Evolutionary conservation across 768 basidiomycete genomes (phyloP).

Genomic region (Lactarius hengduanensis): DNA sequence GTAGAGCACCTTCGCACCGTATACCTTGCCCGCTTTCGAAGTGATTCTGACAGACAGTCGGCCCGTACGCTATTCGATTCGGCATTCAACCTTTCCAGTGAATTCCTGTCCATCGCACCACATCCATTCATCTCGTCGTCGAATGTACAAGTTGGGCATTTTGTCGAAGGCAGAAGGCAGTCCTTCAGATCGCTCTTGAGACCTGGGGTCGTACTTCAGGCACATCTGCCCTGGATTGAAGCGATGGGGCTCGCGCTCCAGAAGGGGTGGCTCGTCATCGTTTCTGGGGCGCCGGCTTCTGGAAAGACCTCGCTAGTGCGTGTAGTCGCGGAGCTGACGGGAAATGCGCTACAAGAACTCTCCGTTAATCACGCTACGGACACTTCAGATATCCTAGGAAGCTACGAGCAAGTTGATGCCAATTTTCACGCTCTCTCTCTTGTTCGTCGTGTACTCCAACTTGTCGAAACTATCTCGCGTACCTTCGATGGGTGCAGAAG

Average conservation of each 20-base stretch:
- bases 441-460: constrained; percentile 41
- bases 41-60: constrained; percentile 55
- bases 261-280: constrained; percentile 84
- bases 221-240: constrained; percentile 65
- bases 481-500: constrained; percentile 31
- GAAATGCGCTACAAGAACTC: constrained; percentile 68
- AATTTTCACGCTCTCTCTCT: constrained; percentile 40
- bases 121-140: constrained; percentile 46
- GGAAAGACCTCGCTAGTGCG: constrained; percentile 83
- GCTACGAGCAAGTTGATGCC: constrained; percentile 87
- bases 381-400: constrained; percentile 90
- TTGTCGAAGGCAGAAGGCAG: constrained; percentile 39
- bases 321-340: constrained; percentile 66
- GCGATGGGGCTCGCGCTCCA: constrained; percentile 70
- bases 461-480: constrained; percentile 43
- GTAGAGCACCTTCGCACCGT: constrained; percentile 63
- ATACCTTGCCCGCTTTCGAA: constrained; percentile 88
- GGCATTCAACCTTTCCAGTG: constrained; percentile 41
- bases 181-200: constrained; percentile 38
- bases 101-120: constrained; percentile 34
- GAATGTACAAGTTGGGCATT: constrained; percentile 66
- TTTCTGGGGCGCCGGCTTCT: constrained; percentile 68
- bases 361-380: constrained; percentile 85
- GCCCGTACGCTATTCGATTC: constrained; percentile 56
- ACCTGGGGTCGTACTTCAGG: constrained; percentile 54